Percentiles rank a stretch among this genome's conserved stretches.
Evolutionary conservation across 129 eudicot genomes (phyloP).

Genomic region (Centella asiatica): DNA sequence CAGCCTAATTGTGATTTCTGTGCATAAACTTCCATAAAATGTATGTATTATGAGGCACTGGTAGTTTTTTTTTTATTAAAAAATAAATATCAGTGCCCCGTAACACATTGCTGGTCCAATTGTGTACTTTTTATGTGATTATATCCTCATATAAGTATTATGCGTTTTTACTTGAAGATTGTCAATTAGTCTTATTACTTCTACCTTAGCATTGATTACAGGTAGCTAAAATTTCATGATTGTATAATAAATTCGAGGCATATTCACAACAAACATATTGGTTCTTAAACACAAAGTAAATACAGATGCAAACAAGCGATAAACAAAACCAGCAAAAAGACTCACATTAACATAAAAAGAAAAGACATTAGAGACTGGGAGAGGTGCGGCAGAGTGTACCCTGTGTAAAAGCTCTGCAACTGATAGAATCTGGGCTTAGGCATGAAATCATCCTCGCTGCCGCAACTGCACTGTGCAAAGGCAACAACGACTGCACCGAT

Average conservation of each 20-base stretch:
- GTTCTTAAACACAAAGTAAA: not conserved
- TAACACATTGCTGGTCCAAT: too few species aligned
- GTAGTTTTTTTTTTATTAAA: too few species aligned
- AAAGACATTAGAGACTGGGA: conserved; percentile 51
- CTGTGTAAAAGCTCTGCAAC: conserved; percentile 86
- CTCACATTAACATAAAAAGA: conserved; percentile 27
- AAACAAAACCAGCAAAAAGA: not conserved
- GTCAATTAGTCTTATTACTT: not conserved
- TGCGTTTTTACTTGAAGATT: too few species aligned
- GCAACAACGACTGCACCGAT: conserved; percentile 67
- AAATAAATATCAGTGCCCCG: too few species aligned
- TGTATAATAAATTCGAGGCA: too few species aligned
- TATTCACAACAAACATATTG: too few species aligned
- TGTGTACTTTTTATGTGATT: too few species aligned
- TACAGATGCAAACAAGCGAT: not conserved
- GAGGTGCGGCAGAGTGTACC: conserved; percentile 86
- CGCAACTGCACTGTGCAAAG: conserved; percentile 83
- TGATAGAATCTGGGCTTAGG: conserved; percentile 72
- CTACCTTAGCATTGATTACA: not conserved
- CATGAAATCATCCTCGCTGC: conserved; percentile 84
- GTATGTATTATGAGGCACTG: too few species aligned
- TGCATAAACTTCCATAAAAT: too few species aligned
- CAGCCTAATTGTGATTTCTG: too few species aligned
- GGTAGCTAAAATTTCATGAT: not conserved
- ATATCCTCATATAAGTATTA: too few species aligned